Percentiles rank a stretch among this genome's conserved stretches.
Conservation (phyloP, 108 stramenopile genomes). For the Asterionellopsis glacialis region DNA sequence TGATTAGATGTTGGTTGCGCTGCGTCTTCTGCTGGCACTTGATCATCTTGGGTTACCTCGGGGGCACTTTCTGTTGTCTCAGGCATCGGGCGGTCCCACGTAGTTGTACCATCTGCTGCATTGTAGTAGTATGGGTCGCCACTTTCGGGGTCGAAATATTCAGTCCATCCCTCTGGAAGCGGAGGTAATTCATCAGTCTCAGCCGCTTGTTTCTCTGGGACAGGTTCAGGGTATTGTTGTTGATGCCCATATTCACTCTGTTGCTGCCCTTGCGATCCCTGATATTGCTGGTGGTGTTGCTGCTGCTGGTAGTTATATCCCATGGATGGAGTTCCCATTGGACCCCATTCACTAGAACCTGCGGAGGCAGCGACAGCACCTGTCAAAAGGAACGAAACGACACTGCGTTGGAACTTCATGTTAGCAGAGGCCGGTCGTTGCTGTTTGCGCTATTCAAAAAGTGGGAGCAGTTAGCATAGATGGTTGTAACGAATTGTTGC, state of each 20-base stretch:
- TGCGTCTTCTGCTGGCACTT: constrained; percentile 11
- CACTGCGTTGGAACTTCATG: too few species aligned
- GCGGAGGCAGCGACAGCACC: too few species aligned
- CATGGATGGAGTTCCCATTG: neutral
- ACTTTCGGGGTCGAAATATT: constrained; percentile 67
- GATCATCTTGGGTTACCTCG: constrained; percentile 6
- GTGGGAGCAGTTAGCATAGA: too few species aligned
- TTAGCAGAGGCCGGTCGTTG: too few species aligned
- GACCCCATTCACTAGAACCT: neutral
- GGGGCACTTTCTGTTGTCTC: constrained; percentile 9
- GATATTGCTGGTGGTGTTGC: constrained; percentile 11
- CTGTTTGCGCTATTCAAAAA: too few species aligned
- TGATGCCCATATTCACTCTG: constrained; percentile 20
- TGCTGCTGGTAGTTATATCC: constrained; percentile 15
- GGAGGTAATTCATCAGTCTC: constrained; percentile 14
- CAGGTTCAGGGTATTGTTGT: constrained; percentile 14
- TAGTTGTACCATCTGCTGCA: constrained; percentile 63
- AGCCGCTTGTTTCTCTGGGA: constrained; percentile 1
- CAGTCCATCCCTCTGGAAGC: constrained; percentile 59
- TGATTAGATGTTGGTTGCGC: neutral
- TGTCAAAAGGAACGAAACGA: too few species aligned
- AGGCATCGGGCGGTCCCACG: constrained; percentile 69
- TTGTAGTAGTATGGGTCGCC: constrained; percentile 79
- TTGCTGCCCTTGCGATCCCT: constrained; percentile 17
- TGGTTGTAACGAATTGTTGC: too few species aligned